A percentile compares a stretch with the other conserved stretches of the same genome.
phyloP scores from a whole-genome alignment of 805 yeast species.

The Priceomyces castillae region DNA sequence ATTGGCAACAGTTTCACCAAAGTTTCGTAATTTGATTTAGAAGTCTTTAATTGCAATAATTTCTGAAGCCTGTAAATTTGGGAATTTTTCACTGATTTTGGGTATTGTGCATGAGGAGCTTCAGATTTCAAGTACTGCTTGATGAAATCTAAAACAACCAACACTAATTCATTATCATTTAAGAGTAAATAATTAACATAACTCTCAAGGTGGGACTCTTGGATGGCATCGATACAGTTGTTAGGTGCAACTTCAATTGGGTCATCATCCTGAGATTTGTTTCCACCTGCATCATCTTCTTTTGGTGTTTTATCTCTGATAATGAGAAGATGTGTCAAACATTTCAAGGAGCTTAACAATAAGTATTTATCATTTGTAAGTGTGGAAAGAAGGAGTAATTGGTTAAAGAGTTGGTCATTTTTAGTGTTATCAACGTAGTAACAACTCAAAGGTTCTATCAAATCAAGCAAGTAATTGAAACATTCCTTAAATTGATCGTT shows the following conservation, averaged over 20 bases:
- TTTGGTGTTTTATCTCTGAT: slow-evolving; percentile 20
- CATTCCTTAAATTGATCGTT: slow-evolving; percentile 52
- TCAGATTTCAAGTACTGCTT: slow-evolving; percentile 76
- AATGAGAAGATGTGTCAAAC: slow-evolving; percentile 73
- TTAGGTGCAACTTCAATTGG: slow-evolving; percentile 16
- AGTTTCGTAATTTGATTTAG: slow-evolving; percentile 48
- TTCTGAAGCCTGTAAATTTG: slow-evolving; percentile 43
- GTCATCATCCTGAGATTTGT: slow-evolving; percentile 13
- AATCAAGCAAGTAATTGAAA: slow-evolving; percentile 66
- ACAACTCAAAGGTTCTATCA: slow-evolving; percentile 80
- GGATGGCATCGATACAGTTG: slow-evolving; percentile 41
- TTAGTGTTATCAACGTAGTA: slow-evolving; percentile 72
- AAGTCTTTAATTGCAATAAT: slow-evolving; percentile 48
- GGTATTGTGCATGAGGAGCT: slow-evolving; percentile 32
- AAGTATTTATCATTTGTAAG: slow-evolving; percentile 64
- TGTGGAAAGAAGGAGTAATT: slow-evolving; percentile 50
- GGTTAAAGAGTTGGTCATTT: slow-evolving; percentile 64
- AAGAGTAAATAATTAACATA: slow-evolving; percentile 59
- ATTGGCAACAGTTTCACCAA: slow-evolving; percentile 62
- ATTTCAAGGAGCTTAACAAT: slow-evolving; percentile 66
- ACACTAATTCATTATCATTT: slow-evolving; percentile 67
- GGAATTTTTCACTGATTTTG: slow-evolving; percentile 28
- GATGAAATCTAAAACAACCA: slow-evolving; percentile 75
- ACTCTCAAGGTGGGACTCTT: slow-evolving; percentile 43
- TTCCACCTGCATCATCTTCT: slow-evolving; percentile 14